Evolutionary conservation across 176 grass and related monocot genomes (phyloP).

Genomic region (Stipa capillata): DNA sequence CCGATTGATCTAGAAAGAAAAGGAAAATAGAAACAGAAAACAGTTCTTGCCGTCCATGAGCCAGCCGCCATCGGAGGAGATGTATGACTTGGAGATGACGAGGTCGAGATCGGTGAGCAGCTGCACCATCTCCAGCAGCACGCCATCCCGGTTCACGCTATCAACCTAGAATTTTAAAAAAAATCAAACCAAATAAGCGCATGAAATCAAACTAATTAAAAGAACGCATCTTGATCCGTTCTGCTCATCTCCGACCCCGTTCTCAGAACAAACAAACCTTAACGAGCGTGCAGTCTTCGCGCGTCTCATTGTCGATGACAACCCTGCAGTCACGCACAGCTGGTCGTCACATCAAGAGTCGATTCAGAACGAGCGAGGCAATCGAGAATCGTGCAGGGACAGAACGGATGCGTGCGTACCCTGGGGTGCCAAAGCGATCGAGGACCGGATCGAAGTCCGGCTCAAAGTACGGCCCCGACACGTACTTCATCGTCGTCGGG

Average conservation of each 20-base stretch:
- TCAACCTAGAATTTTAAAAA: constrained; percentile 26
- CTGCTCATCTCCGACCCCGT: constrained; percentile 17
- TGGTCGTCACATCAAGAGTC: background rate
- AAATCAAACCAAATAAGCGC: background rate
- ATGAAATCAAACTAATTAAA: background rate
- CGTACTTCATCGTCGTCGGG: constrained; percentile 37
- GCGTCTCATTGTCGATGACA: constrained; percentile 62
- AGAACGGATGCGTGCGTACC: constrained; percentile 19
- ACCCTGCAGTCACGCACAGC: constrained; percentile 32
- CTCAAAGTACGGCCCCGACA: constrained; percentile 67
- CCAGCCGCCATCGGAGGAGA: constrained; percentile 83
- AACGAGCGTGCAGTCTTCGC: constrained; percentile 64
- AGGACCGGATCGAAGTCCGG: constrained; percentile 62
- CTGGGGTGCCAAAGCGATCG: constrained; percentile 38
- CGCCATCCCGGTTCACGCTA: constrained; percentile 68
- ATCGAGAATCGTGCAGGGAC: background rate
- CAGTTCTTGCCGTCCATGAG: constrained; percentile 55
- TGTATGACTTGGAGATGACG: constrained; percentile 81
- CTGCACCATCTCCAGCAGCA: constrained; percentile 83
- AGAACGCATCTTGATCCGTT: background rate
- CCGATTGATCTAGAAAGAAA: constrained; percentile 34
- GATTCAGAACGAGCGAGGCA: background rate
- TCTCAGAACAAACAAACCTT: constrained; percentile 29
- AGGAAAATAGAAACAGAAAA: background rate
- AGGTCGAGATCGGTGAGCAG: constrained; percentile 79